A percentile compares a stretch with the other conserved stretches of the same genome.
phyloP scores from a whole-genome alignment of 2,329 filamentous ascomycete species.

The Fusarium bactridioides region DNA sequence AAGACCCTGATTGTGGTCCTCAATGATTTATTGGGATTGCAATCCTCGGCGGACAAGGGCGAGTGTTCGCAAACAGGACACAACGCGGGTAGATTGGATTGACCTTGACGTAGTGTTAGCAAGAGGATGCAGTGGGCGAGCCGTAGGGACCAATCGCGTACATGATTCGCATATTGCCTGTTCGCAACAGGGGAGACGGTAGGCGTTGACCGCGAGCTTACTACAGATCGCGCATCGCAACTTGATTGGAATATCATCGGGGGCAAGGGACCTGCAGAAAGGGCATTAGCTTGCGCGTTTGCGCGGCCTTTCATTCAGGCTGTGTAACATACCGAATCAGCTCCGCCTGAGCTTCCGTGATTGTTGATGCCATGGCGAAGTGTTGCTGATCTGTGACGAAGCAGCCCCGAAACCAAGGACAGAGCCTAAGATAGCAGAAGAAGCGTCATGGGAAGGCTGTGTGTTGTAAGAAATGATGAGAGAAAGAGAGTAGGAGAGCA shows the following conservation, averaged over 20 bases:
- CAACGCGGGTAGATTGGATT: conserved; percentile 75
- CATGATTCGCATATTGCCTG: conserved; percentile 92
- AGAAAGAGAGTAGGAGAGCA: not conserved
- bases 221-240: conserved; percentile 94
- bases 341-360: conserved; percentile 63
- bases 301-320: not conserved
- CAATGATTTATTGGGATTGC: conserved; percentile 88
- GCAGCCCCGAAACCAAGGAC: conserved; percentile 31
- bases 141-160: conserved; percentile 47
- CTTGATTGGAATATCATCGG: conserved; percentile 93
- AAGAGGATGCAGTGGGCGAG: not conserved
- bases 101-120: conserved; percentile 61
- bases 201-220: conserved; percentile 88
- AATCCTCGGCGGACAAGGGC: conserved; percentile 85
- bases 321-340: conserved; percentile 59
- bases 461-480: conserved; percentile 2
- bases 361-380: conserved; percentile 48
- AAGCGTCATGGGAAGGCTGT: conserved; percentile 38
- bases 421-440: conserved; percentile 31
- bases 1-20: conserved; percentile 93
- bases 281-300: conserved; percentile 10
- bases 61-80: conserved; percentile 95
- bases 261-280: conserved; percentile 72
- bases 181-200: conserved; percentile 92
- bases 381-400: conserved; percentile 13